Evolutionary conservation across 306 rosid genomes (phyloP), one percentile per base, ranked within the genome.

Genomic region (Rubus parviflorus): DNA sequence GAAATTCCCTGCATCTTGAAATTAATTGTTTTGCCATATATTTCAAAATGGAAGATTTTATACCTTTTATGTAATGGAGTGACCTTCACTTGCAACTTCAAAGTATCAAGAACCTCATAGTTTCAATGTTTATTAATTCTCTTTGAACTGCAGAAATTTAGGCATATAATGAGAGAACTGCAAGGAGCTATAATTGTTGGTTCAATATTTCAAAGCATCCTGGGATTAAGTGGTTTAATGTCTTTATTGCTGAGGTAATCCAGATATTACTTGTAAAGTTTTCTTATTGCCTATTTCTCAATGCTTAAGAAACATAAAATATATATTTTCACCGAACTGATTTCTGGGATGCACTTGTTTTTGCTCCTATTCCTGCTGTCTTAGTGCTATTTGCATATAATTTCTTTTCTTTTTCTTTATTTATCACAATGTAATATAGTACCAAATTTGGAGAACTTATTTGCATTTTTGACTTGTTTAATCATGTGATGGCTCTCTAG

Each of bases 131-230:
- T 49, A 84, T 37, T 30, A 62, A 22, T 70, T 81, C 43, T 80
- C 61, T 17, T 73, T 60, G 46, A 70, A 70, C 71, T 84, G 85
- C 93, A 95, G 98, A 95, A 92, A 85, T 95, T 95, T 85, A 86
- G 92, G 82, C 93, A 88, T 81, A 95, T 95, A 87, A 95, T 95
- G 98, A 90, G 91, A 80, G 98, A 95, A 87, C 90, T 95, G 53
- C 98, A 95, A 85, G 98, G 98, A 82, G 98, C 97, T 77, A 85
- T 95, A 85, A 90, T 95, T 75, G 81, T 95, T 78, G 91, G 97
- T 81, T 92, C 97, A 30, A 68, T 92, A 80, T 92, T 92, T 87
- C 98, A 95, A 82, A 83, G 84, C 87, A 74, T 95, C 75, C 83
- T 95, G 82, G 98, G 98, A 67, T 87, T 88, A 79, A 92, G 88